Base-by-base conservation (phyloP, 352 stramenopile genomes). In the Phytopythium montanum region DNA sequence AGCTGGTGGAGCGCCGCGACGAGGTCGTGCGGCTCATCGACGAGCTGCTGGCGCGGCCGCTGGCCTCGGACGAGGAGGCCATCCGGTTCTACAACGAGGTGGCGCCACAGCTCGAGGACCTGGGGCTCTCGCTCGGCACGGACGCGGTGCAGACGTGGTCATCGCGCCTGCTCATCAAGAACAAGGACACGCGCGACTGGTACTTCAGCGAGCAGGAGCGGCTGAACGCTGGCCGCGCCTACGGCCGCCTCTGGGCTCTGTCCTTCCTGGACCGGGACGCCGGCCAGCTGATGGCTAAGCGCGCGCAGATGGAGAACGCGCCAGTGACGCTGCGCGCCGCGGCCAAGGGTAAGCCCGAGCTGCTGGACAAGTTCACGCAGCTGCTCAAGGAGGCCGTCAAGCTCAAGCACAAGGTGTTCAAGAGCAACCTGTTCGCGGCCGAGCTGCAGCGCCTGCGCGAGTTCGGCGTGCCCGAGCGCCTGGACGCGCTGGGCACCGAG, bases 371-470 rank as follows among this genome's bases (percentile, higher is more conserved):
- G 62, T 95, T 94, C 56, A 92, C 81, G 19, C 79, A 90, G 31
- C 57, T 95, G 28, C 56, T 95, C n/a, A 95, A 95, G 39, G 85
- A 95, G 41, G 75, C 79, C 0, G 87, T 95, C 36, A 93, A 94
- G 59, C 72, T 94, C 29, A 92, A 92, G 61, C 87, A 94, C 73
- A 95, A 95, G 66, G 75, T 95, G 50, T 95, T 94, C 67, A 92
- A 92, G 65, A 92, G 81, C 58, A 65, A 66, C 5, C 75, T 77
- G 7, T 95, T 87, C 52, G 50, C 65, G 1, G 56, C 68, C 0
- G 84, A 95, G 62, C 56, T 91, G 18, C 67, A 70, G 26, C 68
- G 78, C 29, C 59, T 95, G 54, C 66, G 73, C 10, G 73, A 85
- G 19, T 67, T 77, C 19, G 63, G 65, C 2, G 83, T 95, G 38